These are phyloP conservation scores for Coemansia sp. DNA, from an alignment of 192 early-diverging fungal genomes.

Conservation along the genomic window DNA sequence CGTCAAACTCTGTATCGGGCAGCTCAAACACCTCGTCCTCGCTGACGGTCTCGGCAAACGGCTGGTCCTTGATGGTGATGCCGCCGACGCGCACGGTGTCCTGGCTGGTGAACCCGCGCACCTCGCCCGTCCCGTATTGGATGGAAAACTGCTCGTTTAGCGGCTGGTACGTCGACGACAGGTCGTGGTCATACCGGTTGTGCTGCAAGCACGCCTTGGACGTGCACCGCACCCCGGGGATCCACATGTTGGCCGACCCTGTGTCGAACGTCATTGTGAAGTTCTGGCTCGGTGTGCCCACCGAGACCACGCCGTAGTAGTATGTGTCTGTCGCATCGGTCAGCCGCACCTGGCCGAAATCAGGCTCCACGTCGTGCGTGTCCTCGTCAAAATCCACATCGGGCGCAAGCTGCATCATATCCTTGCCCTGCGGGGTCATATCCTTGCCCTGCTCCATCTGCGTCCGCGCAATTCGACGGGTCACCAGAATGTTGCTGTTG, in stretches of 20 bases:
- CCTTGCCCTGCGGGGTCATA: constrained; percentile 24
- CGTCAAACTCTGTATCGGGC: constrained; percentile 52
- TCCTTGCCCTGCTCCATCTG: constrained; percentile 11
- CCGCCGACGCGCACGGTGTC: constrained; percentile 50
- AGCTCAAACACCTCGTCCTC: constrained; percentile 51
- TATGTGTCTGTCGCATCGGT: constrained; percentile 53
- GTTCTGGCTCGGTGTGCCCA: constrained; percentile 65
- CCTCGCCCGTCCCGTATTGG: constrained; percentile 53
- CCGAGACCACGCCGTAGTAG: constrained; percentile 58
- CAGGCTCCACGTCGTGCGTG: constrained; percentile 42
- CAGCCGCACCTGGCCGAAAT: constrained; percentile 47
- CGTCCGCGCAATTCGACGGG: constrained; percentile 30
- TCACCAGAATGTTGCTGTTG: constrained; percentile 51
- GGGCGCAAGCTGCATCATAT: constrained; percentile 36
- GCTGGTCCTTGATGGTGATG: constrained; percentile 50
- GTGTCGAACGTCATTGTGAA: constrained; percentile 74
- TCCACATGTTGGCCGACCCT: constrained; percentile 72
- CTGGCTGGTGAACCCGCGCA: constrained; percentile 43
- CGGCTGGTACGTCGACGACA: constrained; percentile 46
- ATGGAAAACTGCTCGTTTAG: constrained; percentile 46
- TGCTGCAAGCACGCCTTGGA: constrained; percentile 47
- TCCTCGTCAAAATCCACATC: constrained; percentile 51
- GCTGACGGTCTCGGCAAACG: constrained; percentile 50
- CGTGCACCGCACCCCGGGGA: constrained; percentile 47
- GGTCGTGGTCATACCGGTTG: constrained; percentile 42